phyloP scores from a whole-genome alignment of 805 yeast species.

The Lachancea kluyveri region DNA sequence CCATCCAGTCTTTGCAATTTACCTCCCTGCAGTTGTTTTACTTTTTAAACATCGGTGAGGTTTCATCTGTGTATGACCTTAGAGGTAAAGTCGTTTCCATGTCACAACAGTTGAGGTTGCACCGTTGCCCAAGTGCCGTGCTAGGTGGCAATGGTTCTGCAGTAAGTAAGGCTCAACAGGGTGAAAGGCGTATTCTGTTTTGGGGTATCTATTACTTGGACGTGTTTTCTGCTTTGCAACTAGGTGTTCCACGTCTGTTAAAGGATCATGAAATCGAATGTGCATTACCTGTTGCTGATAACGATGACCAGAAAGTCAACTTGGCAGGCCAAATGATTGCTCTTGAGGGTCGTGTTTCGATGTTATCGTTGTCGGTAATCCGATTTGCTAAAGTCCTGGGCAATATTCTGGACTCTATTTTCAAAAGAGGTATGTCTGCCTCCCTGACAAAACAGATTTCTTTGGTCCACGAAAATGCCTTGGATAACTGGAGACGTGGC shows the following conservation, averaged over 20 bases:
- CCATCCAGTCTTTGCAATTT: constrained; percentile 64
- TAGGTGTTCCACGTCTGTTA: constrained; percentile 78
- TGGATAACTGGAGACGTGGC: constrained; percentile 75
- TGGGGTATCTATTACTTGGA: constrained; percentile 83
- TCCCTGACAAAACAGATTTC: constrained; percentile 22
- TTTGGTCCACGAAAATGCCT: constrained; percentile 50
- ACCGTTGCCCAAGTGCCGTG: constrained; percentile 82
- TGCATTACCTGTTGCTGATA: constrained; percentile 65
- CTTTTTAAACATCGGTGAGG: constrained; percentile 67
- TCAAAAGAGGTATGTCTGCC: constrained; percentile 44
- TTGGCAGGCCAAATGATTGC: constrained; percentile 37
- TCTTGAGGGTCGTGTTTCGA: constrained; percentile 64
- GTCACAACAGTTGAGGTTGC: constrained; percentile 81
- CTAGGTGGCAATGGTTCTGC: constrained; percentile 58
- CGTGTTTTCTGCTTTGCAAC: constrained; percentile 61
- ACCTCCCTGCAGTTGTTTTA: constrained; percentile 63
- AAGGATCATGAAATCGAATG: constrained; percentile 83
- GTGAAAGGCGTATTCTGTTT: constrained; percentile 73
- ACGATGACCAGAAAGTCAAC: constrained; percentile 53
- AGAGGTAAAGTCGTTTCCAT: constrained; percentile 72
- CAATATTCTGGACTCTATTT: constrained; percentile 61
- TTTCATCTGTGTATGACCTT: constrained; percentile 64
- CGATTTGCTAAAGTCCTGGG: constrained; percentile 70
- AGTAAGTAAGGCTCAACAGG: constrained; percentile 65
- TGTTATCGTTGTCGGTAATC: constrained; percentile 57